Conservation (phyloP, 148 eudicot genomes). For the Persicaria maculosa region DNA sequence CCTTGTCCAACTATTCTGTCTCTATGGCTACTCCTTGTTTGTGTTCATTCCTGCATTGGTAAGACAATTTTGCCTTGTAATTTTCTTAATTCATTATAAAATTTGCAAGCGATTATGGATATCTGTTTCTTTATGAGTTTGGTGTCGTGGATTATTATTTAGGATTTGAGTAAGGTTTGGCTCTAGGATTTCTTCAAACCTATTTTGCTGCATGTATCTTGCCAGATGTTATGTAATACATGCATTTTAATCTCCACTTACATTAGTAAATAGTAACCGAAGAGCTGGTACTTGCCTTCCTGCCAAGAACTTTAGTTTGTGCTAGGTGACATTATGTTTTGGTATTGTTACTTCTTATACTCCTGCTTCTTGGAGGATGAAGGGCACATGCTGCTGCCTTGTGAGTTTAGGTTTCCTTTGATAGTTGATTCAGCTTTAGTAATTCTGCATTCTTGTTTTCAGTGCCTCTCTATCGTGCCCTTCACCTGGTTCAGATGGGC, state of each 20-base stretch:
- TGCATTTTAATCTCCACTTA: background rate
- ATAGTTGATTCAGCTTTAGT: background rate
- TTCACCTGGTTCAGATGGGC: constrained; percentile 77
- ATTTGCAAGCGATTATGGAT: background rate
- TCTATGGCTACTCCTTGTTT: constrained; percentile 83
- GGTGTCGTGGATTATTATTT: background rate
- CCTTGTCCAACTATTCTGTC: constrained; percentile 83
- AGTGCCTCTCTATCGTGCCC: constrained; percentile 86
- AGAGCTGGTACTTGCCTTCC: background rate
- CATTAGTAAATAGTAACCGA: background rate
- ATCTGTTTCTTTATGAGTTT: background rate
- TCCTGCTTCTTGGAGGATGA: background rate
- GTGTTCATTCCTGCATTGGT: constrained; percentile 93
- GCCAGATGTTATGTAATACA: background rate
- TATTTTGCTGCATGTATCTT: background rate
- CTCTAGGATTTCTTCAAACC: background rate
- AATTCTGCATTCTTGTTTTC: constrained; percentile 23
- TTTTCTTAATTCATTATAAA: background rate
- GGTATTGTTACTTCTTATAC: background rate
- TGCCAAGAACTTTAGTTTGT: background rate
- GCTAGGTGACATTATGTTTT: background rate
- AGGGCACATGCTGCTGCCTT: background rate
- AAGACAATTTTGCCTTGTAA: constrained; percentile 18
- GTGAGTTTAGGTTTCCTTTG: background rate
- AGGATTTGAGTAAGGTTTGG: background rate